These are phyloP conservation scores for Pseudonitzschia pungens DNA, from an alignment of 108 stramenopile genomes.

Conservation along the genomic window DNA sequence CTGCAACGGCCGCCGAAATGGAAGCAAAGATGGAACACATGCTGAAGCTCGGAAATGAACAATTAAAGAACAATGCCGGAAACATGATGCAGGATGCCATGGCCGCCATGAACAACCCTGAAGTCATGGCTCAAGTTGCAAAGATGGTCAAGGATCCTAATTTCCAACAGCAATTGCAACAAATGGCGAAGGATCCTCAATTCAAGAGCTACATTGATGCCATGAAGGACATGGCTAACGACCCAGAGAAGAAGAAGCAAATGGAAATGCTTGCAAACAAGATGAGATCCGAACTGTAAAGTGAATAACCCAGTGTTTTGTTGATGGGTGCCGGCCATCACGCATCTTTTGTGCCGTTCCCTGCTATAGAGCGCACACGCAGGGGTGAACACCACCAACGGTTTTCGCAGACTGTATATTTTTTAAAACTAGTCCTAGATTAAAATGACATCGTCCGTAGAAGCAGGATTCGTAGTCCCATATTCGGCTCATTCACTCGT, in stretches of 20 bases:
- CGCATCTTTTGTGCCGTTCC: not conserved
- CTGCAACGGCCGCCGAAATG: slow-evolving; percentile 76
- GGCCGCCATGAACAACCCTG: slow-evolving; percentile 76
- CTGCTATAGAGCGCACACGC: not conserved
- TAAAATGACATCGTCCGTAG: not conserved
- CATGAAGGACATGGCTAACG: slow-evolving; percentile 87
- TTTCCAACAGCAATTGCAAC: slow-evolving; percentile 66
- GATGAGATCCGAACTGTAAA: slow-evolving; percentile 60
- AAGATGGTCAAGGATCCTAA: slow-evolving; percentile 85
- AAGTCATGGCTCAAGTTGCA: slow-evolving; percentile 76
- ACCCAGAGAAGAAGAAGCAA: slow-evolving; percentile 74
- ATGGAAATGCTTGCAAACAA: slow-evolving; percentile 66
- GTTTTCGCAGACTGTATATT: not conserved
- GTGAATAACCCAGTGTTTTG: not conserved
- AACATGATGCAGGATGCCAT: slow-evolving; percentile 77
- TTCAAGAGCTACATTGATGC: slow-evolving; percentile 77
- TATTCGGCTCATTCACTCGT: too few relatives aligned
- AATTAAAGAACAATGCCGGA: slow-evolving; percentile 58
- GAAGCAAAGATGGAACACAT: slow-evolving; percentile 90
- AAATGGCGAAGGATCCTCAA: slow-evolving; percentile 83
- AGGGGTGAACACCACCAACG: not conserved
- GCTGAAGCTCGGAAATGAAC: slow-evolving; percentile 70
- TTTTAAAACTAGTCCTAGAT: not conserved
- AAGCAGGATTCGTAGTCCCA: too few relatives aligned
- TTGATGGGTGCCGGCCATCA: not conserved